A percentile compares a stretch with the other conserved stretches of the same genome.
Conservation (phyloP, 352 stramenopile species). For the Phytophthora pisi region DNA sequence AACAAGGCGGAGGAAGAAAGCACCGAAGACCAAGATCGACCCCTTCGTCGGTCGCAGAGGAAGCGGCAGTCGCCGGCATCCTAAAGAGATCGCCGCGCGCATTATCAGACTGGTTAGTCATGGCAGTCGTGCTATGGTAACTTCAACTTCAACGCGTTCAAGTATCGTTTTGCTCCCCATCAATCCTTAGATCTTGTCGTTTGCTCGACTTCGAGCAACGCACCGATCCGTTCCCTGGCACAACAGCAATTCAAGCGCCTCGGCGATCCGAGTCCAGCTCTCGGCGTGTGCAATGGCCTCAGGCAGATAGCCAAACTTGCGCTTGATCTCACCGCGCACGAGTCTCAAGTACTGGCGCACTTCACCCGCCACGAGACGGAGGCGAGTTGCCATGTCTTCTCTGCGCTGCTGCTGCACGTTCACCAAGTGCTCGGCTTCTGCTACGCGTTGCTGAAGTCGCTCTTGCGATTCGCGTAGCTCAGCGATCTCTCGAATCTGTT, state of each 20-base stretch:
- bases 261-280: constrained; percentile 61
- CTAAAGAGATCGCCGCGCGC: constrained; percentile 5
- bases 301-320: constrained; percentile 81
- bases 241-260: constrained; percentile 63
- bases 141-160: constrained; percentile 26
- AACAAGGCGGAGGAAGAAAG: constrained; percentile 13
- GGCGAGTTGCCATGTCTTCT: constrained; percentile 46
- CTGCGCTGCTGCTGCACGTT: constrained; percentile 35
- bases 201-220: constrained; percentile 9
- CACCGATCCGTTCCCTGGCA: constrained; percentile 28
- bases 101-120: neutral
- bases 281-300: constrained; percentile 74
- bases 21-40: constrained; percentile 4
- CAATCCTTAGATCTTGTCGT: constrained; percentile 13
- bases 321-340: constrained; percentile 75
- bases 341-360: constrained; percentile 74
- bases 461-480: constrained; percentile 36
- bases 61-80: constrained; percentile 19
- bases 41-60: constrained; percentile 28
- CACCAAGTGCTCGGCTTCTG: constrained; percentile 17
- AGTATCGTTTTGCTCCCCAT: constrained; percentile 3
- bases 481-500: constrained; percentile 32
- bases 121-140: neutral
- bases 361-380: constrained; percentile 60
- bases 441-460: constrained; percentile 25